Conservation (phyloP, 148 eudicot genomes). For the Rhododendron ovatum region DNA sequence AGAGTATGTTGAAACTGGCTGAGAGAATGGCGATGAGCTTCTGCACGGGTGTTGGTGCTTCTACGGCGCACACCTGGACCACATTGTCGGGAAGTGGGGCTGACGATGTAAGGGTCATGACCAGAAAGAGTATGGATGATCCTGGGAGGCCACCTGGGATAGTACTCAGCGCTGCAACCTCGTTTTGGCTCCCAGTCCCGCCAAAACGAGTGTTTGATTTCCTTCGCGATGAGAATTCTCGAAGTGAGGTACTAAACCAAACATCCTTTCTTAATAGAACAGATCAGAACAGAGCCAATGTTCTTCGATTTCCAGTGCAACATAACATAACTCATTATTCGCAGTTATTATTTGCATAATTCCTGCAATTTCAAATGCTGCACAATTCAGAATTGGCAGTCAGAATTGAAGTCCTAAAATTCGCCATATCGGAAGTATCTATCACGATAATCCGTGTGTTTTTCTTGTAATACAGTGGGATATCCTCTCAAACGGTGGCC, state of each 20-base stretch:
- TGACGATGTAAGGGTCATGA: constrained; percentile 96
- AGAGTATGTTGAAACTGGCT: constrained; percentile 95
- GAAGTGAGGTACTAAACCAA: constrained; percentile 52
- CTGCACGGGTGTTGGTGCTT: constrained; percentile 95
- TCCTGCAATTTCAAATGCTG: too few relatives aligned
- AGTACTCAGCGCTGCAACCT: constrained; percentile 95
- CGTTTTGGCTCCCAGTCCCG: constrained; percentile 94
- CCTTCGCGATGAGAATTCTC: constrained; percentile 84
- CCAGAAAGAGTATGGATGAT: constrained; percentile 94
- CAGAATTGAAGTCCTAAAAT: not conserved
- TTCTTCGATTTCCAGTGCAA: not conserved
- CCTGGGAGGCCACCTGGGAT: constrained; percentile 99
- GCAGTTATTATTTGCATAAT: not conserved
- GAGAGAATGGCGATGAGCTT: constrained; percentile 98
- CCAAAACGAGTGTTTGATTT: constrained; percentile 93
- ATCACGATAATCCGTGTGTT: not conserved
- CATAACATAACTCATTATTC: not conserved
- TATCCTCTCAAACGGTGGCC: constrained; percentile 62
- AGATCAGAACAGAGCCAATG: not conserved
- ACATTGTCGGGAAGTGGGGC: constrained; percentile 90
- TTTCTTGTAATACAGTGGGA: constrained; percentile 38
- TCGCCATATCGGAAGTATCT: not conserved
- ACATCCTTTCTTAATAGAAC: not conserved
- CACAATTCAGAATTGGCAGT: too few relatives aligned
- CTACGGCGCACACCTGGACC: constrained; percentile 97